Base-by-base conservation (phyloP, 1,284 basidiomycete genomes). In the Puccinia horiana region DNA sequence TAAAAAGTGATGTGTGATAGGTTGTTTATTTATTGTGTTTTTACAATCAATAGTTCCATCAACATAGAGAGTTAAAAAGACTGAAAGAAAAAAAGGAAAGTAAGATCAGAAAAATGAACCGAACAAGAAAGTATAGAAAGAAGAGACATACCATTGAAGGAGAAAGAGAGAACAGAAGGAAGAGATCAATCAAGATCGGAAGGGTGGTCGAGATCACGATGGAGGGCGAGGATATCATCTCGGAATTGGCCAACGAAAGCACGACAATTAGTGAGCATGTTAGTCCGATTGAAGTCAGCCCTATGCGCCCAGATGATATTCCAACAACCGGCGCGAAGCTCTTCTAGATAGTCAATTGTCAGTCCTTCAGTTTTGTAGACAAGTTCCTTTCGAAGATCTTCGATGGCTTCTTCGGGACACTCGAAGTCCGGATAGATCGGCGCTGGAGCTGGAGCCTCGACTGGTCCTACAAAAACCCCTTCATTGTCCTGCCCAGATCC, bases 281-380 rank as follows among this genome's bases (percentile, higher is more conserved):
- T 86, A 83, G 91, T 90, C 69, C 96, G 90, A 85, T 98, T 90
- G 96, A 97, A 99, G 26, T 93, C 92, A 26, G 88, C 87, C 23
- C 95, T 89, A 84, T 91, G 91, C 26, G 91, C 89, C 95, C 96
- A 98, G 26, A 98, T 90, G 47, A 89, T 89, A 75, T 92, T 91
- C 65, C 95, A 91, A 84, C 91, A 93, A 0, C 91, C 91, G 5
- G 96, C 95, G 3, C 97, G 91, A 8, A 98, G 89, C 86, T 98
- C 95, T 86, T 98, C 96, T 2, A 99, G 90, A 86, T 98, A 92
- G 85, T 99, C 96, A 67, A 98, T 90, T 35, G 56, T 40, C 32
- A 79, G 72, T 20, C 54, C 54, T 20, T 56, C 42, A 52, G 69
- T 83, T 20, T 80, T 47, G 3, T 32, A 2, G 26, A 76, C 20